Conservation (phyloP, 176 grass and related monocot genomes). For the Aegilops sharonensis region DNA sequence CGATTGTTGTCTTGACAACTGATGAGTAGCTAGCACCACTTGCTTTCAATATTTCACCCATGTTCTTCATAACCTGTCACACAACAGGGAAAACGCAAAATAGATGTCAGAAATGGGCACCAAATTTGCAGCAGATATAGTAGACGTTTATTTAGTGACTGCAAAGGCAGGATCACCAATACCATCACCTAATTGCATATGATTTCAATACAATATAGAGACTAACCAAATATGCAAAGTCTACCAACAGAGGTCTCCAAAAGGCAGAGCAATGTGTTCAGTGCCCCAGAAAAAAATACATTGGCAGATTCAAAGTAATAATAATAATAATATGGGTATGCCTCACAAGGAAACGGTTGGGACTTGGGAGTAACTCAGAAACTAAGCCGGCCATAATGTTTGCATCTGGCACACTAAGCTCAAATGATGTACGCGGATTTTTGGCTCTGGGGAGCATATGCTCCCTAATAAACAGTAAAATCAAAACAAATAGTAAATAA, state of each 20-base stretch:
- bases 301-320: neutral
- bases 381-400: neutral
- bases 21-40: constrained; percentile 89
- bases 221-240: neutral
- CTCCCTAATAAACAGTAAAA: too few species aligned
- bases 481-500: too few species aligned
- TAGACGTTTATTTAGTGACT: neutral
- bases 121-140: constrained; percentile 3
- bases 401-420: neutral
- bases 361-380: neutral
- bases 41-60: constrained; percentile 90
- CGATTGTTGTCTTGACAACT: constrained; percentile 98
- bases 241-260: neutral
- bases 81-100: neutral
- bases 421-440: neutral
- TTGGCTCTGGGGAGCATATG: too few species aligned
- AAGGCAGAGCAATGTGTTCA: neutral
- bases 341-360: neutral
- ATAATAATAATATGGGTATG: neutral
- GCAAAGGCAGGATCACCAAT: neutral
- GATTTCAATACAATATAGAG: neutral
- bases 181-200: too few species aligned
- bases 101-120: neutral
- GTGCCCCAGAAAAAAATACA: neutral
- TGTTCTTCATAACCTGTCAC: constrained; percentile 86